These are phyloP conservation scores for Cordyceps militaris DNA, from an alignment of 2,329 filamentous ascomycete genomes.

Conservation along the genomic window DNA sequence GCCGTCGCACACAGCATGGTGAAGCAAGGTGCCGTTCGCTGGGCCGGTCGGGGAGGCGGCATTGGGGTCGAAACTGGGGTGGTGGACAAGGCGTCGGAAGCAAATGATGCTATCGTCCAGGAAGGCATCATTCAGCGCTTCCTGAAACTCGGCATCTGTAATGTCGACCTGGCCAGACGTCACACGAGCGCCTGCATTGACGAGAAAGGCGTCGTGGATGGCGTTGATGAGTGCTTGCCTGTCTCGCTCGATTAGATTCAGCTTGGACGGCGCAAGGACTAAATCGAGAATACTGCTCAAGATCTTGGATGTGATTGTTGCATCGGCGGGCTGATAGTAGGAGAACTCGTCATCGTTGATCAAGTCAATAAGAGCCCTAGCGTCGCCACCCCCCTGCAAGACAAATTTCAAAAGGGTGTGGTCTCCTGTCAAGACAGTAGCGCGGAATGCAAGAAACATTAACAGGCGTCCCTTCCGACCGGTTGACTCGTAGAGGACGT, in stretches of 20 bases:
- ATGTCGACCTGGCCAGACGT: slow-evolving; percentile 9
- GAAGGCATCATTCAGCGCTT: slow-evolving; percentile 21
- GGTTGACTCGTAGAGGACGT: not conserved
- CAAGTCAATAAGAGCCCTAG: slow-evolving; percentile 18
- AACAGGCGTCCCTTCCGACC: slow-evolving; percentile 11
- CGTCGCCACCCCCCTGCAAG: slow-evolving; percentile 13
- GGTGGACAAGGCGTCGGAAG: slow-evolving; percentile 22
- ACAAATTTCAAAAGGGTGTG: slow-evolving; percentile 21
- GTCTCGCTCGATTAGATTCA: not conserved
- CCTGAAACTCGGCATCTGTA: slow-evolving; percentile 17
- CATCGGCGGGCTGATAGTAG: not conserved
- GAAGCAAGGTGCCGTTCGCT: slow-evolving; percentile 24
- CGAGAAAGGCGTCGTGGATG: not conserved
- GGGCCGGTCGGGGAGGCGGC: slow-evolving; percentile 14
- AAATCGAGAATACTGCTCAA: slow-evolving; percentile 8
- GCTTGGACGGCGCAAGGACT: slow-evolving; percentile 7
- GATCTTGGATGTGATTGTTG: not conserved
- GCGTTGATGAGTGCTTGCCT: not conserved
- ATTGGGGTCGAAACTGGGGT: slow-evolving; percentile 27
- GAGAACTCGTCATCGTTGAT: slow-evolving; percentile 7
- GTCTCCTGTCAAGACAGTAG: slow-evolving; percentile 19
- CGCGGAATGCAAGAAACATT: slow-evolving; percentile 22
- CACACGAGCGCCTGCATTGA: not conserved
- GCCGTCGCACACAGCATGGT: slow-evolving; percentile 23
- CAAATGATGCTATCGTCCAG: slow-evolving; percentile 20